Evolutionary conservation across 305 asterid genomes (phyloP).

Genomic region (Solanum hybrid): DNA sequence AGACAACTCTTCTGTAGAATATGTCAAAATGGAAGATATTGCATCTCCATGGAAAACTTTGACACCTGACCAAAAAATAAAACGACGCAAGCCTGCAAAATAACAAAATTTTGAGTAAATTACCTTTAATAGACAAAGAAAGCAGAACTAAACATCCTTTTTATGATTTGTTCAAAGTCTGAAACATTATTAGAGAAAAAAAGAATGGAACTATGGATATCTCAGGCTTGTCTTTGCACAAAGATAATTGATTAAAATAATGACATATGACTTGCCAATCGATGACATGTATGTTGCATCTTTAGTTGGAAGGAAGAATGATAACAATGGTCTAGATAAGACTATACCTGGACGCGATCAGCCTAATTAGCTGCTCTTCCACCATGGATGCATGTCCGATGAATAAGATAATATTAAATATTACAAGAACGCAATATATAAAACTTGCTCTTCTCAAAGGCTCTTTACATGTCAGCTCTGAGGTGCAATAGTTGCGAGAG

Average conservation of each 20-base stretch:
- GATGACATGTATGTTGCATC: not conserved
- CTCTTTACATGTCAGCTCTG: slow-evolving; percentile 39
- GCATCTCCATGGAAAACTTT: not conserved
- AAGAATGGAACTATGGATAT: not conserved
- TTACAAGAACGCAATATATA: not conserved
- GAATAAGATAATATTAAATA: not conserved
- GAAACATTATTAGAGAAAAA: not conserved
- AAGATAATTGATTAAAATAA: not conserved
- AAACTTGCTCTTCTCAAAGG: not conserved
- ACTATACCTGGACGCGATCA: not conserved
- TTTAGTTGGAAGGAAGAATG: not conserved
- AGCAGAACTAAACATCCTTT: not conserved
- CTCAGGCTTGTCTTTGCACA: not conserved
- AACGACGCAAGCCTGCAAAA: not conserved
- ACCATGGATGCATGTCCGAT: not conserved
- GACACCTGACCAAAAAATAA: not conserved
- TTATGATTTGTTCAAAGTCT: not conserved
- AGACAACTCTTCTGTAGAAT: not conserved
- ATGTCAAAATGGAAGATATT: not conserved
- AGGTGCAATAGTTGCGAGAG: slow-evolving; percentile 78
- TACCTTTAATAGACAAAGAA: not conserved
- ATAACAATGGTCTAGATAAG: not conserved
- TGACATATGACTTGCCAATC: not conserved
- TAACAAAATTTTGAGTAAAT: not conserved
- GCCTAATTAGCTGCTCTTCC: slow-evolving; percentile 11